Conservation (phyloP, 129 eudicot genomes). For the Oenanthe sinensis region DNA sequence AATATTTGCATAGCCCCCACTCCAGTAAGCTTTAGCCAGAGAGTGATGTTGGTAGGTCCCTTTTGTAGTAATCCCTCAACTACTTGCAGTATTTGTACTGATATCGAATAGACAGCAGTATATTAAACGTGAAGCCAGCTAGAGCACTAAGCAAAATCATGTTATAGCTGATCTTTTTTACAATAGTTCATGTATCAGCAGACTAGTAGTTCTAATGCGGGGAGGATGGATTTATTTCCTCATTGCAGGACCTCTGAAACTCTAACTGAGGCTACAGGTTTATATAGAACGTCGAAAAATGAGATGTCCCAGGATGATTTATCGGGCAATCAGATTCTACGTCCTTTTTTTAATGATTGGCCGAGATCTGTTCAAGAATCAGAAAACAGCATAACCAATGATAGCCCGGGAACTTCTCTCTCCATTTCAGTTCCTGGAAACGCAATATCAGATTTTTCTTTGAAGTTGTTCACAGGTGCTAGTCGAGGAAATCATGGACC, state of each 20-base stretch:
- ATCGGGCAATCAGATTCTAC: conserved; percentile 38
- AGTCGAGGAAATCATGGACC: conserved; percentile 16
- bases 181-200: not conserved
- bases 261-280: conserved; percentile 20
- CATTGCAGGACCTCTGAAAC: conserved; percentile 44
- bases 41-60: not conserved
- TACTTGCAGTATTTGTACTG: not conserved
- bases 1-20: not conserved
- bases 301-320: conserved; percentile 20
- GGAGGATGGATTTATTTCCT: not conserved
- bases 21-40: not conserved
- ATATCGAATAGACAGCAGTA: not conserved
- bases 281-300: conserved; percentile 18
- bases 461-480: conserved; percentile 63
- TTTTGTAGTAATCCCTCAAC: not conserved
- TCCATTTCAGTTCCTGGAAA: conserved; percentile 58
- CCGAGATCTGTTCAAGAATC: conserved; percentile 43
- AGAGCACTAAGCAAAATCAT: not conserved
- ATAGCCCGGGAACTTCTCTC: conserved; percentile 24
- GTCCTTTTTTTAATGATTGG: conserved; percentile 81
- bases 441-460: conserved; percentile 52
- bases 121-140: not conserved
- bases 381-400: conserved; percentile 11
- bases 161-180: not conserved
- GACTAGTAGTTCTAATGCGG: not conserved